Evolutionary conservation across 352 stramenopile species (phyloP).

Genomic region (Pythium apleroticum): DNA sequence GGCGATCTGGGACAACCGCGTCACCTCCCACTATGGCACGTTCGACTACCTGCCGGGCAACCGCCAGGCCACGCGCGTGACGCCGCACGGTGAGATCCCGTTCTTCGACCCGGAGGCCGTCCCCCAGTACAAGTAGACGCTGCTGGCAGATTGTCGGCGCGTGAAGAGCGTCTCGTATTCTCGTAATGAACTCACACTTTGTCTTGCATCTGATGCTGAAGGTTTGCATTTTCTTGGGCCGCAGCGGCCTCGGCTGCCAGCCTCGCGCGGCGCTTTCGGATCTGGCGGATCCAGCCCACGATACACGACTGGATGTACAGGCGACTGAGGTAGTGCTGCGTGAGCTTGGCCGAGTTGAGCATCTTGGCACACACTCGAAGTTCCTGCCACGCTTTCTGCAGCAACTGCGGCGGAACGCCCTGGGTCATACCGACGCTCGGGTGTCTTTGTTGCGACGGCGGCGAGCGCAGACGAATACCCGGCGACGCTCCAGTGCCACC

Average conservation of each 20-base stretch:
- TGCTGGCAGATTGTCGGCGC: no score
- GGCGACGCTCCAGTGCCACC: no score
- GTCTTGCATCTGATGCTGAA: neutral
- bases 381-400: slow-evolving; percentile 53
- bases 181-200: neutral
- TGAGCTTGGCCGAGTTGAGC: slow-evolving; percentile 63
- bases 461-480: neutral
- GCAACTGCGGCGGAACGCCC: slow-evolving; percentile 1
- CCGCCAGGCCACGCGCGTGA: slow-evolving; percentile 37
- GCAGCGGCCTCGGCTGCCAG: neutral
- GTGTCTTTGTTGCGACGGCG: neutral
- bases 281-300: slow-evolving; percentile 56
- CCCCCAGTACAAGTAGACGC: neutral
- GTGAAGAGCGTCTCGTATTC: no score
- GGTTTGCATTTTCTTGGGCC: neutral
- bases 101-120: slow-evolving; percentile 11
- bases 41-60: slow-evolving; percentile 46
- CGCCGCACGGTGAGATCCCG: slow-evolving; percentile 34
- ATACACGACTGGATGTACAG: slow-evolving; percentile 63
- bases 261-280: slow-evolving; percentile 26
- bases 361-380: slow-evolving; percentile 63
- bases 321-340: slow-evolving; percentile 66
- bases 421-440: slow-evolving; percentile 20
- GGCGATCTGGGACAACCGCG: slow-evolving; percentile 39
- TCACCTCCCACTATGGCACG: slow-evolving; percentile 34